A percentile compares a stretch with the other conserved stretches of the same genome.
Conservation (phyloP, 164 flowering plant genomes). For the Buxus sempervirens region DNA sequence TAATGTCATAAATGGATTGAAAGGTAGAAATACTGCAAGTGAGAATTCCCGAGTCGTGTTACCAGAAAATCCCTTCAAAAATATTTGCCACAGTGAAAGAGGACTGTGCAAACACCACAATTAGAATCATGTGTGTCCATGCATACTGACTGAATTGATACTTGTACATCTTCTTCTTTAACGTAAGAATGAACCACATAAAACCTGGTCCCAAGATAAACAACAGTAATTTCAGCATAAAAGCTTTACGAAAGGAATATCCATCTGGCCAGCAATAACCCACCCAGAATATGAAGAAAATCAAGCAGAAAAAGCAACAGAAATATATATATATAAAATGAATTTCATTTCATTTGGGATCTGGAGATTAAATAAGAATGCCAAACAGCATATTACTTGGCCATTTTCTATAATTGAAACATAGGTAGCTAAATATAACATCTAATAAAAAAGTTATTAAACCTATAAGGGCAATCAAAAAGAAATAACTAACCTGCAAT, state of each 20-base stretch:
- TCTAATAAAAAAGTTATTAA: background rate
- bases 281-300: background rate
- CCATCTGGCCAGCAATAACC: background rate
- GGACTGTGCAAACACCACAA: conserved; percentile 89
- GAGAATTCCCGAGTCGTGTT: conserved; percentile 14
- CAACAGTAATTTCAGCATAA: conserved; percentile 5
- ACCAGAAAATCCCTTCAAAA: conserved; percentile 98
- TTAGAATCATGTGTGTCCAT: conserved; percentile 99
- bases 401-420: background rate
- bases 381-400: background rate
- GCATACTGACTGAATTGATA: conserved; percentile 98
- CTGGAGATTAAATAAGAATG: background rate
- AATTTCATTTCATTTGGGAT: background rate
- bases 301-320: background rate
- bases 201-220: conserved; percentile 52
- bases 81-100: conserved; percentile 92
- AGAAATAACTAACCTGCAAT: conserved; percentile 63
- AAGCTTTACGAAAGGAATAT: background rate
- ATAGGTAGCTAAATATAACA: background rate
- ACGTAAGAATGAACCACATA: conserved; percentile 91
- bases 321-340: background rate
- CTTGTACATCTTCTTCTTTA: conserved; percentile 98
- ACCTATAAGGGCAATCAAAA: background rate
- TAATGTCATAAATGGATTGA: background rate
- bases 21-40: background rate